Evolutionary conservation across 352 stramenopile species (phyloP), one percentile per base, ranked within the genome.

Genomic region (Pseudoperonospora humuli): DNA sequence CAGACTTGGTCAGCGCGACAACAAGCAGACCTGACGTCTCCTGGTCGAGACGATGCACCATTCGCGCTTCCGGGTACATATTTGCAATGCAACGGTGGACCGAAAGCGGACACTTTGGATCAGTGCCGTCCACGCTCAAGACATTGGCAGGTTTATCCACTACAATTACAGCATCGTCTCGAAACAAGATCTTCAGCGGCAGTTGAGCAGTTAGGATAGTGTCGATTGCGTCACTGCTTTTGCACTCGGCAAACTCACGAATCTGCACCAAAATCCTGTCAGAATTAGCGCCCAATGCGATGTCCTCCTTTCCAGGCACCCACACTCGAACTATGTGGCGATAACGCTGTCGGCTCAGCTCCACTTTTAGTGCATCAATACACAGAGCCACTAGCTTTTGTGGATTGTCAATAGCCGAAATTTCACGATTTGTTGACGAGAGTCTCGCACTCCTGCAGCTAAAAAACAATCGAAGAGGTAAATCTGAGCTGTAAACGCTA

Each of bases 11-110:
- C 29, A 86, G 53, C 23, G 75, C 73, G n/a, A 86, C 52, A 24
- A 85, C 69, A 21, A 90, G 50, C 14, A 90, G 43, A 6, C 75
- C 78, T 7, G 78, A 90, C 10, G 78, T 90, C 33, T 87, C 75
- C 21, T 78, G 57, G 46, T 90, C 77, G 10, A 90, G 54, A n/a
- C 77, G 77, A 56, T 90, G 77, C 26, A 90, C 77, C 60, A 87
- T 82, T 17, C 77, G 61, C 18, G 68, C 71, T 29, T 75, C 67
- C 3, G 66, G 67, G 35, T 67, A 84, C 26, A 72, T 48, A 20
- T 46, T 46, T 7, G 55, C 51, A 28, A 90, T 55, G 13, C 61
- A 54, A 10, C 49, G 47, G 44, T 83, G 69, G 13, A 86, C 41
- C 13, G 77, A 90, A 7, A 56, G 19, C 3, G 63, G 41, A 25